A percentile compares a stretch with the other conserved stretches of the same genome.
phyloP scores from a whole-genome alignment of 1,284 basidiomycete genomes.

The Pterula multifida region DNA sequence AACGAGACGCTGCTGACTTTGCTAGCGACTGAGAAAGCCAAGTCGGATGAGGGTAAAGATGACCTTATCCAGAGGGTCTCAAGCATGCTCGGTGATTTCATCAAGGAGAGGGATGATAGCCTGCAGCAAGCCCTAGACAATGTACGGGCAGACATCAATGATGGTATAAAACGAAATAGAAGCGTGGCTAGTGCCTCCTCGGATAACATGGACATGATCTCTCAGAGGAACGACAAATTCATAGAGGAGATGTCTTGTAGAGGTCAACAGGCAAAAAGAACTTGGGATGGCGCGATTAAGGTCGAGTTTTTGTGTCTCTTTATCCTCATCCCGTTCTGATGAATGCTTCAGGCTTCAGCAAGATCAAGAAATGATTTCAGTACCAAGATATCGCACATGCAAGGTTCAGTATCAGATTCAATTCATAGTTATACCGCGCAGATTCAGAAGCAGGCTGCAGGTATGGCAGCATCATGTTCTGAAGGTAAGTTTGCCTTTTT shows the following conservation, averaged over 20 bases:
- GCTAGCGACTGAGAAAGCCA: neutral
- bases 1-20: neutral
- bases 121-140: constrained; percentile 46
- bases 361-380: constrained; percentile 28
- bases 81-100: constrained; percentile 57
- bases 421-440: constrained; percentile 40
- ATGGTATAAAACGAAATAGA: constrained; percentile 14
- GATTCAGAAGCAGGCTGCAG: constrained; percentile 36
- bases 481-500: constrained; percentile 42
- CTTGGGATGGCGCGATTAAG: constrained; percentile 38
- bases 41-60: constrained; percentile 22
- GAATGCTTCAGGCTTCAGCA: constrained; percentile 25
- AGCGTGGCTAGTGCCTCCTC: constrained; percentile 19
- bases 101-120: constrained; percentile 56
- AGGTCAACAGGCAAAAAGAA: constrained; percentile 28
- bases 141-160: constrained; percentile 44
- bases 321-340: constrained; percentile 16
- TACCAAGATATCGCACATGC: constrained; percentile 32
- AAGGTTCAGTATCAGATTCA: constrained; percentile 31
- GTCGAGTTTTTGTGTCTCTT: neutral
- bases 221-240: constrained; percentile 34
- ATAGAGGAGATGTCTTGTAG: constrained; percentile 23
- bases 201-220: constrained; percentile 34
- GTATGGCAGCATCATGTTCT: constrained; percentile 29
- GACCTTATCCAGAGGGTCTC: constrained; percentile 67